Evolutionary conservation across 495 filamentous ascomycete genomes (phyloP), one percentile per base, ranked within the genome.

Genomic region (Xylaria grammica): DNA sequence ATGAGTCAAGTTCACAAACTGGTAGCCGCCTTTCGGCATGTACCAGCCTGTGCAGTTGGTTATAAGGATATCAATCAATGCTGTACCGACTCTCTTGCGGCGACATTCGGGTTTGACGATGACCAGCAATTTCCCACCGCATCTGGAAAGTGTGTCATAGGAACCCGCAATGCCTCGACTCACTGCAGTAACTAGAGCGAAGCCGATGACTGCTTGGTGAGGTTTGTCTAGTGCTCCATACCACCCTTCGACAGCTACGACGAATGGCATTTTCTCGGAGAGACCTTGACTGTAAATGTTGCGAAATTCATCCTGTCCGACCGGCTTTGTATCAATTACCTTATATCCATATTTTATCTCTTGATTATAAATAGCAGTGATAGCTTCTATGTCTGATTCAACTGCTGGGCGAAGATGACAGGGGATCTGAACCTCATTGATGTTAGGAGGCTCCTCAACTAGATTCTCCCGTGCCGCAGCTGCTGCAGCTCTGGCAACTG

Each of bases 41-140:
- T 72, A 74, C 3, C 40, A 22, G n/a, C 51, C 27, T 1, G 77
- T 77, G 11, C 73, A 68, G 5, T 60, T 68, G 11, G 26, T 40
- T 1, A 81, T 58, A 7, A 81, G 19, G 20, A 68, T 69, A 59
- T 81, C 78, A 6, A 81, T 51, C 2, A 82, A 60, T 3, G 73
- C 71, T 17, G 67, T 67, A 7, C 80, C 77, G 27, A 81, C 49
- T 24, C 72, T 69, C 40, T 75, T 75, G 11, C 72, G 73, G 11
- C 77, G 70, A 36, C 67, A 74, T 0, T 72, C 56, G 0, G 70
- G 65, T 19, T 77, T 66, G 2, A 82, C 79, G 34, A 73, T 73
- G 10, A 80, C 40, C 22, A 77, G 65, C 11, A 77, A 52, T 42
- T 69, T 73, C 17, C 70, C 74, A 4, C 51, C 54, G 7, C 19